Evolutionary conservation across 768 basidiomycete species (phyloP), one percentile per base, ranked within the genome.

Genomic region (Tulasnella calospora): DNA sequence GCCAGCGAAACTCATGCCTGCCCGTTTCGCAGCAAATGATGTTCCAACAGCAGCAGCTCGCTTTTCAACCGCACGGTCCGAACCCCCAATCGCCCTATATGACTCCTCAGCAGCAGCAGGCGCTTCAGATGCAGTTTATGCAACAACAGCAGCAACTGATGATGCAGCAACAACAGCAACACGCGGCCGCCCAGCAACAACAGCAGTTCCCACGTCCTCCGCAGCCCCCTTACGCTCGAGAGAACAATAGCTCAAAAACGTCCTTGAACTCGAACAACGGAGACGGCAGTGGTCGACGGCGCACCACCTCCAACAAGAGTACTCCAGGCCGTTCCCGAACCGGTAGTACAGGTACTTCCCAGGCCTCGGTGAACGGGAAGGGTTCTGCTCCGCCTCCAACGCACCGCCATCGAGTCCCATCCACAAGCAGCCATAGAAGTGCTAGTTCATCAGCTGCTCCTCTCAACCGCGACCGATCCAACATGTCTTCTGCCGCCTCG

Each of bases 231-330:
- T 95, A 94, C 83, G 91, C 89, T 36, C 90, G 92, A 78, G 88
- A 89, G 33, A 93, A 94, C 10, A 92, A 94, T 9, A 90, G 89
- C 69, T 94, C 94, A 0, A 89, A 90, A 35, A 90, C 92, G 5
- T 95, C 94, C 0, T 87, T 95, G 80, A 92, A 91, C 83, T 94
- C 94, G 36, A 67, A 71, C 23, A 77, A 73, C 70, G 81, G 80
- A 23, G 89, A 46, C 30, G 40, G 35, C 55, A 72, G 33, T 74
- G 84, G 88, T 72, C 89, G 92, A 27, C 91, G 89, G 81, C 87
- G 92, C 27, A 67, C 93, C 92, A 15, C 90, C 38, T 75, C 80
- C 30, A 78, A 78, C 77, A 80, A 79, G 40, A 76, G 74, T 41
- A n/a, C 71, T 21, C 74, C 74, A 46, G 76, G 47, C 71, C 76